phyloP scores from a whole-genome alignment of 352 stramenopile genomes.

The Lagenidium sp. region DNA sequence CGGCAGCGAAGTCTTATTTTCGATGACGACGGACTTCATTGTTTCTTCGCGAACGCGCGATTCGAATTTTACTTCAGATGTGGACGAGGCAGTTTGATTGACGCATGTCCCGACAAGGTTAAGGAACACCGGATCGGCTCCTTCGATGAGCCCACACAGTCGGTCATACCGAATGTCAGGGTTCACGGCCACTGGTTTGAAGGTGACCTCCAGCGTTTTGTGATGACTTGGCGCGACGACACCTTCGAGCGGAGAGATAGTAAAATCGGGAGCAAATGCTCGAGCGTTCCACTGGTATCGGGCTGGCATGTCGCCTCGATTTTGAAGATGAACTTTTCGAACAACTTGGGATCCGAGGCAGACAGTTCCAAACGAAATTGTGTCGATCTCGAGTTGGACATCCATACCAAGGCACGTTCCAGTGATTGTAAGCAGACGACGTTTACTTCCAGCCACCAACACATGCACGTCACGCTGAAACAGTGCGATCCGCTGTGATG shows the following conservation, averaged over 20 bases:
- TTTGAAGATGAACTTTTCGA: conserved; percentile 83
- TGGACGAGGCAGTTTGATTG: conserved; percentile 79
- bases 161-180: conserved; percentile 86
- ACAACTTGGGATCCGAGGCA: conserved; percentile 82
- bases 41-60: conserved; percentile 64
- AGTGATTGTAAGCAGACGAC: conserved; percentile 71
- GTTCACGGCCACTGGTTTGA: conserved; percentile 70
- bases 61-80: conserved; percentile 82
- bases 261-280: conserved; percentile 77
- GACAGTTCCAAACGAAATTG: conserved; percentile 85
- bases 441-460: conserved; percentile 48
- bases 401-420: conserved; percentile 89
- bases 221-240: conserved; percentile 78
- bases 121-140: conserved; percentile 39
- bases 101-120: conserved; percentile 83
- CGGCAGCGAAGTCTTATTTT: conserved; percentile 70
- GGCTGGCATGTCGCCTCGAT: conserved; percentile 82
- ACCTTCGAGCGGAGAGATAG: conserved; percentile 70
- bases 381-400: conserved; percentile 83
- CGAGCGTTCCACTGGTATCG: conserved; percentile 83
- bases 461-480: conserved; percentile 67
- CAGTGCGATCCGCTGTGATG: conserved; percentile 42
- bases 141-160: conserved; percentile 63
- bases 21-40: conserved; percentile 53
- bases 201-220: conserved; percentile 87